Conservation (phyloP, 192 early-diverging fungal genomes). For the Pecoramyces ruminantium region DNA sequence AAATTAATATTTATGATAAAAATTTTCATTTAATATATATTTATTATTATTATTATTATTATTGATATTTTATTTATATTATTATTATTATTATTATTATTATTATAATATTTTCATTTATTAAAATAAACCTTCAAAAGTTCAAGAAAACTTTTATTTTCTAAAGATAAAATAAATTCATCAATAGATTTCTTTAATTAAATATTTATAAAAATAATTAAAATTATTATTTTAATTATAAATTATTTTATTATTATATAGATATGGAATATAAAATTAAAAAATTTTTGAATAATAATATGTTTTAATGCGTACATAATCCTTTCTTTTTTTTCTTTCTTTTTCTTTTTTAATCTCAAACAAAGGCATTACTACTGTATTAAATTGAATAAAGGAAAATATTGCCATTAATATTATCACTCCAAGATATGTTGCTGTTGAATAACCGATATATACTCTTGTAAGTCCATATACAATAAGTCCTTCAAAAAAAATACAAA, state of each 20-base stretch:
- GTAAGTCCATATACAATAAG: background rate
- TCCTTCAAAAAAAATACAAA: background rate
- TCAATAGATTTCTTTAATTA: background rate
- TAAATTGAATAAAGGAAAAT: background rate
- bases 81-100: too few relatives aligned
- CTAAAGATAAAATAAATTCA: background rate
- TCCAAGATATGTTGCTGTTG: background rate
- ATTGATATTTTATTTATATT: too few relatives aligned
- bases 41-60: too few relatives aligned
- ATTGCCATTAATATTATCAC: background rate
- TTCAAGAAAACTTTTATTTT: background rate
- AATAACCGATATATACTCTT: background rate
- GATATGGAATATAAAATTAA: too few relatives aligned
- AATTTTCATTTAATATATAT: too few relatives aligned
- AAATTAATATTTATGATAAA: too few relatives aligned
- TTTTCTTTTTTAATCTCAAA: background rate
- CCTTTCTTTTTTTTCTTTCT: background rate
- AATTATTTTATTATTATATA: too few relatives aligned
- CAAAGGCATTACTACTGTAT: background rate
- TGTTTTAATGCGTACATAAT: background rate
- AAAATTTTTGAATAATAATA: too few relatives aligned
- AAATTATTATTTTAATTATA: too few relatives aligned
- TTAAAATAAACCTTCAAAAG: background rate
- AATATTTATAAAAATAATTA: too few relatives aligned
- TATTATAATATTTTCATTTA: too few relatives aligned